Evolutionary conservation across 164 flowering plant genomes (phyloP), one percentile per base, ranked within the genome.

Genomic region (Stephania yunnanensis): DNA sequence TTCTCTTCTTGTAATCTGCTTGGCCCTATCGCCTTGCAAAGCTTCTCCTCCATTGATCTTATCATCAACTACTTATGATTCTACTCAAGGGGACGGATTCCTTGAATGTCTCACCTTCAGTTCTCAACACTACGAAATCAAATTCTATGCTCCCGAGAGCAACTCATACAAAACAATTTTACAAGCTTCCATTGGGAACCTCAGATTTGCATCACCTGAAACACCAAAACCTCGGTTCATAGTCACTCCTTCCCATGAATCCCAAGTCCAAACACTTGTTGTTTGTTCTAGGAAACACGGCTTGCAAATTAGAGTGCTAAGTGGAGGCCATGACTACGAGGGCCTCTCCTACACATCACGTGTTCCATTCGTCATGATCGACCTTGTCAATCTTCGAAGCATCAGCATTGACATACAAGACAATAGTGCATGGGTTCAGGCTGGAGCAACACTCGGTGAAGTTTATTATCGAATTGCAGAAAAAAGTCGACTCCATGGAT

Each of bases 381-480:
- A 73, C 42, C 66, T 85, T 82, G 75, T 48, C 44, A 76, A 76
- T 53, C 71, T 85, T 8, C 44, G 81, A 52, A 20, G 75, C 5
- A 69, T 87, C 11, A 69, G 22, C 19, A 76, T 85, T 1, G 76
- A 76, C 44, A 17, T 81, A 0, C 73, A 79, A 36, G 72, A 76
- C 20, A 73, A 78, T 7, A 74, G 69, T 3, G 87, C 86, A 8
- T 84, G 87, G 86, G 84, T 85, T n/a, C 80, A 85, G 36, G 77
- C 80, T 5, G 91, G 91, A 0, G 86, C 89, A 2, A 80, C 77
- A 0, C 29, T 82, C 1, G 89, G 87, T 1, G 86, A 85, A 55
- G 52, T 86, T 25, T 84, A 78, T 36, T 82, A 83, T 67, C 64
- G 76, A 15, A 82, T 86, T 36, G 79, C 75, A 6, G 83, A 78